Base-by-base conservation (phyloP, 495 filamentous ascomycete genomes). In the Tuber aestivum region DNA sequence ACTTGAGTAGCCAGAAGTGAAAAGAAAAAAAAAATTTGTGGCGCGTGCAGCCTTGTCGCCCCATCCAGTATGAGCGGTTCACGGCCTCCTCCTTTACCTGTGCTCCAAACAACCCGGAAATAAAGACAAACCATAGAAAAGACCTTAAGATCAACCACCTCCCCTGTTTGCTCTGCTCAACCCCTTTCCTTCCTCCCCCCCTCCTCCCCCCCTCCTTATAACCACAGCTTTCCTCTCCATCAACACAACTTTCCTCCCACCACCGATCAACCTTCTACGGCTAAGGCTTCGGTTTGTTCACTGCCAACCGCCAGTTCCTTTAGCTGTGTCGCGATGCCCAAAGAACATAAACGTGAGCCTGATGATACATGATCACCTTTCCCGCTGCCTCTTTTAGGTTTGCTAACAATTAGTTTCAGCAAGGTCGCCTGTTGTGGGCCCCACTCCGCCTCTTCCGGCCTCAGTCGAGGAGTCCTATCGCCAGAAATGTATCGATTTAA, bases 401-500 rank as follows among this genome's bases (percentile, higher is more conserved):
- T 41, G 38, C 69, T 41, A 69, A 44, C 70, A 74, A 71, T 76
- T 80, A 72, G 81, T 72, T 45, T 69, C 70, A 79, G 76, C 80
- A 45, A 80, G 77, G 82, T 81, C 83, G 85, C 88, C 87, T 74
- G 83, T 86, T 70, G 83, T 77, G 50, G 75, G 84, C 32, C 82
- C 86, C 65, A 88, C 90, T 38, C 89, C 90, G 2, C 84, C 90
- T 48, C 88, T 94, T n/a, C 94, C 95, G 21, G 94, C 95, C 32
- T 97, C 94, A 41, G 93, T 98, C 69, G 96, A 99, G 85, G 90
- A 93, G 81, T 94, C 95, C 73, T 99, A 99, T 85, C 93, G 95
- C 80, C 89, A 91, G 81, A 99, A 99, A 89, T 98, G 96, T 84
- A 94, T 97, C 85, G 91, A 95, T 78, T 89, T 99, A 32, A 96